phyloP scores from a whole-genome alignment of 2,329 filamentous ascomycete genomes.

The Kalaharituber pfeilii region DNA sequence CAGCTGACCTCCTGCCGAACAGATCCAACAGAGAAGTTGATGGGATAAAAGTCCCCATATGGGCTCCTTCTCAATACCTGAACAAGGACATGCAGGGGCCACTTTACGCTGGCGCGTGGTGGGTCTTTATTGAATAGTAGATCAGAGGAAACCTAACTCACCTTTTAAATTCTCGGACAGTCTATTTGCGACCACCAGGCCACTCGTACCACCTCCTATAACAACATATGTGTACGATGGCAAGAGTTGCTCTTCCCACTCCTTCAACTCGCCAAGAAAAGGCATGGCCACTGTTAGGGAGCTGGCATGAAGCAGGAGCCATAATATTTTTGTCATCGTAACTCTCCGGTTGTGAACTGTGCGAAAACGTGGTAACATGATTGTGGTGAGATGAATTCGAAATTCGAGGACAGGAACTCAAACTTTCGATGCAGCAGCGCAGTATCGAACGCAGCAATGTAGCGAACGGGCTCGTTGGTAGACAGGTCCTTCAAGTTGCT shows the following conservation, averaged over 20 bases:
- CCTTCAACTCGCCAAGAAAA: conserved; percentile 6
- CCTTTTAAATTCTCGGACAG: conserved; percentile 30
- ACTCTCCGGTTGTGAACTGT: background rate
- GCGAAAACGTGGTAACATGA: background rate
- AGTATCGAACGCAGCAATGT: no score
- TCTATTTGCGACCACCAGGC: conserved; percentile 34
- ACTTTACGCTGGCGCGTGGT: background rate
- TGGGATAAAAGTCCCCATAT: no score
- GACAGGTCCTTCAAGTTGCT: background rate
- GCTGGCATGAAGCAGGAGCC: background rate
- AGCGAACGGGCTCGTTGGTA: background rate
- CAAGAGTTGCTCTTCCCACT: conserved; percentile 7
- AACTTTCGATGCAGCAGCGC: no score
- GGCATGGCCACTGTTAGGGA: background rate
- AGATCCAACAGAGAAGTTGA: no score
- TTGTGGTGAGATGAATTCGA: background rate
- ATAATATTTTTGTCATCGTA: background rate
- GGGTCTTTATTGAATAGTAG: conserved; percentile 15
- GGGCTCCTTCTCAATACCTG: no score
- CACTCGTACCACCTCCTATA: conserved; percentile 39
- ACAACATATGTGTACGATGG: conserved; percentile 28
- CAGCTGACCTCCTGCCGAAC: background rate
- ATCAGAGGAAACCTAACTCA: conserved; percentile 26
- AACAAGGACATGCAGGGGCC: no score
- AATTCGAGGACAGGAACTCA: background rate